Evolutionary conservation across 2,329 filamentous ascomycete species (phyloP), one percentile per base, ranked within the genome.

Genomic region (Meredithiella fracta): DNA sequence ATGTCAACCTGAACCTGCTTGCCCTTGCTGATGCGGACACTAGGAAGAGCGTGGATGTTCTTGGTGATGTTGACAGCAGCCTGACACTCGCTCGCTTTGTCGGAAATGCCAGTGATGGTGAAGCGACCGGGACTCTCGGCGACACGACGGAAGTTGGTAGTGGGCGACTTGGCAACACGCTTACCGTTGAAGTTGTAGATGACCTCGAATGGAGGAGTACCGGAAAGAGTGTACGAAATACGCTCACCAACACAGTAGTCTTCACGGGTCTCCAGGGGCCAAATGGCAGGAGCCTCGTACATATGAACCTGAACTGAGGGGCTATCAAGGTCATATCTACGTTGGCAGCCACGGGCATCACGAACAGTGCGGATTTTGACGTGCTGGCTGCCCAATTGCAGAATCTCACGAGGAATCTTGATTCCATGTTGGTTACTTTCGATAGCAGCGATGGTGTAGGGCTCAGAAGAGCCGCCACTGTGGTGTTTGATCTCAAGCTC

Each of bases 211-310:
- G 94, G 94, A 17, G 89, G 83, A 55, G 86, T 86, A 47, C 92
- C 94, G 1, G 88, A 87, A 4, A 98, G 79, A 0, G 87, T 89
- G 70, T 95, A 98, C 2, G 86, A 85, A 61, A 98, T 84, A 55
- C 90, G 84, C 67, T 98, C 92, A 61, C 94, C 92, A 9, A 98
- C 90, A 68, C 92, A 98, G 70, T 91, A 96, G 70, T 98, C 87
- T 15, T 76, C 76, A 59, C 86, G 82, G 23, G 85, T 82, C 65
- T 97, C 90, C 37, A 95, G 76, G 2, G 91, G 82, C 58, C 90
- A 86, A 63, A 97, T 94, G 5, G 86, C 86, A 1, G 92, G 92
- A 0, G 92, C 87, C 63, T 97, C 89, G 63, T 90, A 94, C 6
- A 98, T 86, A 59, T 91, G 85, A 51, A 98, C 86, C 64, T 94